Base-by-base conservation (phyloP, 257 asterid species). In the Perilla frutescens region DNA sequence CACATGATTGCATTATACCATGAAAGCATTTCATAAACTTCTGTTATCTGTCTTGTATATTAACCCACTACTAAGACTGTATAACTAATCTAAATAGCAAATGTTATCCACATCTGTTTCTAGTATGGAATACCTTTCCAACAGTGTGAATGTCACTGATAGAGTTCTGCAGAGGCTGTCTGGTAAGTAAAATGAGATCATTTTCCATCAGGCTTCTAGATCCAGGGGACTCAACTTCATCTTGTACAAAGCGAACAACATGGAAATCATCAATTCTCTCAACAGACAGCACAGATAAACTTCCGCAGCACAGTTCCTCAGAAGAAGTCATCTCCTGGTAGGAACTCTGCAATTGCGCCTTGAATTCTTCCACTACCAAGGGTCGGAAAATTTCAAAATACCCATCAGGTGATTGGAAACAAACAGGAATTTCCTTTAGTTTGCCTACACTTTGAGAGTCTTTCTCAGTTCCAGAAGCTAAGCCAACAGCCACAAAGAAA, bases 261-360 rank as follows among this genome's bases (percentile, higher is more conserved):
- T 91, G 96, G 83, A 94, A 94, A 80, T 94, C 96, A 82, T 91
- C 97, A 75, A 91, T 80, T 77, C 95, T 86, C 84, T 94, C 99
- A 75, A 94, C 89, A 36, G 98, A 94, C 73, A 94, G 82, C 68
- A 94, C 96, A 63, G 99, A 92, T 70, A 94, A 67, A 82, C 84
- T 85, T 73, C 96, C 96, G 50, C 87, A 80, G 81, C 84, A 71
- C 85, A 82, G 84, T 71, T 84, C 96, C 66, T 87, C 93, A 8
- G 82, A 60, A 77, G 96, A 88, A 76, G 81, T 45, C 81, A 84
- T 83, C 89, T 94, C 99, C 87, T 83, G 96, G 70, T 90, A 90
- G 73, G 98, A 88, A 86, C 86, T 90, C 72, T 68, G 90, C 83
- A 94, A 67, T 76, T 94, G 98, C 47, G 99, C 99, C 78, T 94